These are phyloP conservation scores for Brassica nigra DNA, from an alignment of 345 rosid species.

Conservation along the genomic window DNA sequence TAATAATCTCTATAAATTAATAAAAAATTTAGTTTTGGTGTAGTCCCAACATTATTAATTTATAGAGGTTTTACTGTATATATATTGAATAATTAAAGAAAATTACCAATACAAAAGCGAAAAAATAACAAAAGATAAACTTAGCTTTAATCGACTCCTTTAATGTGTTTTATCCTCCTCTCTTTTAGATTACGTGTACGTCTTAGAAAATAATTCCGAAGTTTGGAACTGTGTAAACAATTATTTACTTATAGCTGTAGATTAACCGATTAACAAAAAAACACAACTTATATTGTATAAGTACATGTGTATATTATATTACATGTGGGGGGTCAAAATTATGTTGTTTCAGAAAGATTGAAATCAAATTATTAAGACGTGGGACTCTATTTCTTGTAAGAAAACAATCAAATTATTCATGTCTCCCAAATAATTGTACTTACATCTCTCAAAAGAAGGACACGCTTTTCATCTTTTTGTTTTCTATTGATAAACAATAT, in stretches of 20 bases:
- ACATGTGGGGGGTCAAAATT: slow-evolving; percentile 30
- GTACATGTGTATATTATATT: background rate
- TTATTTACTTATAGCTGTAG: background rate
- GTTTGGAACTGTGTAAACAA: background rate
- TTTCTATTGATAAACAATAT: background rate
- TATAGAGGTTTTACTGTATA: background rate
- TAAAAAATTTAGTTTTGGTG: too few relatives aligned
- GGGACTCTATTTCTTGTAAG: slow-evolving; percentile 32
- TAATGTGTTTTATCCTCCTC: background rate
- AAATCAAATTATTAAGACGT: slow-evolving; percentile 33
- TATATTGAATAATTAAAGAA: background rate
- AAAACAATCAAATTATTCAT: slow-evolving; percentile 9
- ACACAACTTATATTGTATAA: background rate
- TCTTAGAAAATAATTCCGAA: background rate
- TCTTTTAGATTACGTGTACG: slow-evolving; percentile 4
- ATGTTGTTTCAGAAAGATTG: slow-evolving; percentile 33
- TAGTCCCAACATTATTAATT: too few relatives aligned
- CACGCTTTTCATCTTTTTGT: slow-evolving; percentile 5
- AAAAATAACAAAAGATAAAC: background rate
- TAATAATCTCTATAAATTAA: too few relatives aligned
- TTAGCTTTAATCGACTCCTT: slow-evolving; percentile 13
- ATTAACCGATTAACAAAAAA: background rate
- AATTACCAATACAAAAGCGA: background rate
- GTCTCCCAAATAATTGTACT: slow-evolving; percentile 34
- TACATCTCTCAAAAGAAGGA: slow-evolving; percentile 33